These are phyloP conservation scores for Rhynchospora breviuscula DNA, from an alignment of 176 grass and related monocot species.

Conservation along the genomic window DNA sequence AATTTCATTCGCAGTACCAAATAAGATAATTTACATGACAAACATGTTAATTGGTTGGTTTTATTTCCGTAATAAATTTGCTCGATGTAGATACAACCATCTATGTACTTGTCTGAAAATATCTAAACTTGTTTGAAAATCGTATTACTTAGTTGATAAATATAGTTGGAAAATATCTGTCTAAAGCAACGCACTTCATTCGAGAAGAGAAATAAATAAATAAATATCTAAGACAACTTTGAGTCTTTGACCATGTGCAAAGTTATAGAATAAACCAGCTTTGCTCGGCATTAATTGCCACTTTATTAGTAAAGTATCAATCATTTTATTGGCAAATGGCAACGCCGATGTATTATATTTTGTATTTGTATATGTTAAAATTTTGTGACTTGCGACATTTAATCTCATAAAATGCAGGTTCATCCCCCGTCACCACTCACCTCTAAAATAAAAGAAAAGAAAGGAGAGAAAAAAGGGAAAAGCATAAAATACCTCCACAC, in stretches of 20 bases:
- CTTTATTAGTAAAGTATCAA: neutral
- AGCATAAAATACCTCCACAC: too few species aligned
- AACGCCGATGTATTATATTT: neutral
- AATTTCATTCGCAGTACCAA: neutral
- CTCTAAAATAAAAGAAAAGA: too few species aligned
- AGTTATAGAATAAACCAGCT: neutral
- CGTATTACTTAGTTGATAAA: neutral
- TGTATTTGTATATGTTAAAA: neutral
- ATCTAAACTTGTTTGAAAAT: neutral
- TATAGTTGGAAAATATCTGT: neutral
- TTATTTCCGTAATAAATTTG: conserved; percentile 2
- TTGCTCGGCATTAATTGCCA: neutral
- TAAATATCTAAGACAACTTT: neutral
- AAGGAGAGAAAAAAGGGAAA: too few species aligned
- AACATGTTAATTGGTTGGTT: neutral
- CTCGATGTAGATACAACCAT: conserved; percentile 4
- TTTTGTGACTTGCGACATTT: neutral
- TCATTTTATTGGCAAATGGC: neutral
- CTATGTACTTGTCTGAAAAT: neutral
- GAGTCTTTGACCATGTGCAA: neutral
- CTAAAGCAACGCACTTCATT: neutral
- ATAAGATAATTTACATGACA: conserved; percentile 8
- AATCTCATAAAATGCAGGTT: neutral
- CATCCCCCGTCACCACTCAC: too few species aligned
- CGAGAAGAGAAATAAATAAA: neutral